A percentile compares a stretch with the other conserved stretches of the same genome.
Evolutionary conservation across 2,329 filamentous ascomycete species (phyloP).

Genomic region (Lasiodiplodia hormozganensis): DNA sequence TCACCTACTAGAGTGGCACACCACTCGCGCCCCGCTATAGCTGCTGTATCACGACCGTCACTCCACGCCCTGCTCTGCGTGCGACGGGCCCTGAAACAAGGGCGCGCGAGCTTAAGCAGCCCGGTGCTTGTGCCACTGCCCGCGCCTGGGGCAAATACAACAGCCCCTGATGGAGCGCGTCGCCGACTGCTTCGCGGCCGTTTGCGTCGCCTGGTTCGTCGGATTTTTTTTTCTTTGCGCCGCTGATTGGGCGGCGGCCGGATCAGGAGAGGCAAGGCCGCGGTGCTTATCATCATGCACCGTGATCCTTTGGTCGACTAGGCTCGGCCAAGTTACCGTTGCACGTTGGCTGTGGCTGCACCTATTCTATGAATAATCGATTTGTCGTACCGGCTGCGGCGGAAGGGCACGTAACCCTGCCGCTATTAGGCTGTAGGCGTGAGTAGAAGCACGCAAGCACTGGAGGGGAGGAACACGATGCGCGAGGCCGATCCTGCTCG

Average conservation of each 20-base stretch:
- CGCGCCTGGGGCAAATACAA: slow-evolving; percentile 5
- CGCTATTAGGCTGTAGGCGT: slow-evolving; percentile 28
- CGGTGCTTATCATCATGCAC: slow-evolving; percentile 28
- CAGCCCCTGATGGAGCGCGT: slow-evolving; percentile 26
- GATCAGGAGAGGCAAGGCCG: slow-evolving; percentile 22
- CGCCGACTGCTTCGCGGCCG: not conserved
- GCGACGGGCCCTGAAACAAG: slow-evolving; percentile 22
- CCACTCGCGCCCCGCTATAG: slow-evolving; percentile 20
- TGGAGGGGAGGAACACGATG: slow-evolving; percentile 15
- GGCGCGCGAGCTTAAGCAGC: slow-evolving; percentile 11
- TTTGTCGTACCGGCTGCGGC: slow-evolving; percentile 26
- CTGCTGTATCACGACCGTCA: slow-evolving; percentile 24
- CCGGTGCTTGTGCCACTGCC: not conserved
- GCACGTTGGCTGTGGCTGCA: slow-evolving; percentile 27
- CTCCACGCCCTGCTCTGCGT: slow-evolving; percentile 23
- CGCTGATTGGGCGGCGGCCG: slow-evolving; percentile 23
- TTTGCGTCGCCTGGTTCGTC: slow-evolving; percentile 25
- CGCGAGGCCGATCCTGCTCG: slow-evolving; percentile 24
- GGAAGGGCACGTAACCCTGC: slow-evolving; percentile 26
- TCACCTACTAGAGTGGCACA: not conserved
- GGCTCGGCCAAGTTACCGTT: slow-evolving; percentile 26
- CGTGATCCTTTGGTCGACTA: slow-evolving; percentile 25
- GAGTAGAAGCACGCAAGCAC: slow-evolving; percentile 22
- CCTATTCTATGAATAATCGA: slow-evolving; percentile 28
- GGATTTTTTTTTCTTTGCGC: not conserved